Conservation (phyloP, 2,329 filamentous ascomycete species). For the Ceratocystiopsis brevicomis region DNA sequence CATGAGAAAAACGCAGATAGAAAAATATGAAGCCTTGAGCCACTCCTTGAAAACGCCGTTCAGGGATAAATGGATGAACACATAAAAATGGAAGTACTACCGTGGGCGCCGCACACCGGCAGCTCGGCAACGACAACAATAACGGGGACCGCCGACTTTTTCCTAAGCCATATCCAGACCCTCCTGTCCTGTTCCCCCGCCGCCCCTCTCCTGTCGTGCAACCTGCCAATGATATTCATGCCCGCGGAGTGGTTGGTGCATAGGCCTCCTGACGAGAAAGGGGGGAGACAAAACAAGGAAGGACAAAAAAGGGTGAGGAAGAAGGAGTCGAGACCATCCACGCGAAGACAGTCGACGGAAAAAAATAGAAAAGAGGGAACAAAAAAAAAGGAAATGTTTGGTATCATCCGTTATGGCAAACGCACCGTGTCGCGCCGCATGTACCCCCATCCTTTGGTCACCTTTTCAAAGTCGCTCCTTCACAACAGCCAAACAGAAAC, state of each 20-base stretch:
- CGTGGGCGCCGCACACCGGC: no score
- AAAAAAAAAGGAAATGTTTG: slow-evolving; percentile 10
- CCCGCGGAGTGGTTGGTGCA: no score
- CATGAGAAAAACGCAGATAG: background rate
- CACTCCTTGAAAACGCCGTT: slow-evolving; percentile 2
- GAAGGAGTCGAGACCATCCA: background rate
- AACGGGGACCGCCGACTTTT: no score
- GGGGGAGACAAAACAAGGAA: background rate
- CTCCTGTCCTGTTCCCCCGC: no score
- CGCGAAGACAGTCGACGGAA: slow-evolving; percentile 4
- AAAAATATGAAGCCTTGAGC: slow-evolving; percentile 2
- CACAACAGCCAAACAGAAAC: no score
- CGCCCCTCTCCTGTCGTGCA: no score
- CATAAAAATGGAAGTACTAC: background rate
- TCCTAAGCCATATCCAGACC: background rate
- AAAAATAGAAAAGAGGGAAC: slow-evolving; percentile 1
- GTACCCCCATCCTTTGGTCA: no score
- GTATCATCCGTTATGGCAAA: slow-evolving; percentile 10
- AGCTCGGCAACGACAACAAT: background rate
- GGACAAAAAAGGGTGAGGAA: background rate
- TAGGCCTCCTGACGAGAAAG: background rate
- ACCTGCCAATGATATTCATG: no score
- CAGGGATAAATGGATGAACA: slow-evolving; percentile 1
- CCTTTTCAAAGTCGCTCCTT: no score
- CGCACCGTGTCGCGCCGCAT: no score